phyloP scores from a whole-genome alignment of 2,329 filamentous ascomycete genomes.

The Dactylellina cionopaga region DNA sequence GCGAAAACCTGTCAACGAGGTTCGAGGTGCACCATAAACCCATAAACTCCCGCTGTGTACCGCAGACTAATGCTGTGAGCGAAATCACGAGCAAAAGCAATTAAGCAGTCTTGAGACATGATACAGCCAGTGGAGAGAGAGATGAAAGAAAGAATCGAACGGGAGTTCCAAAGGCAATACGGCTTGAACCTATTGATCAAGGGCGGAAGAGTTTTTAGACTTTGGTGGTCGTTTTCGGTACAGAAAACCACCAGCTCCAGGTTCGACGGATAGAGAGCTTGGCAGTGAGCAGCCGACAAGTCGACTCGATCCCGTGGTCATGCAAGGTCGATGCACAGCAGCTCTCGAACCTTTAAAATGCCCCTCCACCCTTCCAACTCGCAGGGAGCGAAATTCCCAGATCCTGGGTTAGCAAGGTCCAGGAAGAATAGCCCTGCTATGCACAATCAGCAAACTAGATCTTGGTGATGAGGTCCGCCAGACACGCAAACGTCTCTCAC shows the following conservation, averaged over 20 bases:
- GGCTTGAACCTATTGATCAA: slow-evolving; percentile 48
- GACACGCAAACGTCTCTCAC: slow-evolving; percentile 14
- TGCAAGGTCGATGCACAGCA: slow-evolving; percentile 46
- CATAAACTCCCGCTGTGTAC: slow-evolving; percentile 41
- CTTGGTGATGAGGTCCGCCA: slow-evolving; percentile 1
- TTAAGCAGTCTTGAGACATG: slow-evolving; percentile 41
- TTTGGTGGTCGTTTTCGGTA: slow-evolving; percentile 45
- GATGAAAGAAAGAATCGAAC: slow-evolving; percentile 15
- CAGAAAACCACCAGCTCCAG: slow-evolving; percentile 13
- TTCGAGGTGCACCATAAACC: slow-evolving; percentile 31
- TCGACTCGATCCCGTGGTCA: slow-evolving; percentile 47
- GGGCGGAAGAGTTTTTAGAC: slow-evolving; percentile 38
- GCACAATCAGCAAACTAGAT: slow-evolving; percentile 17
- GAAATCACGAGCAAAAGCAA: too few species aligned
- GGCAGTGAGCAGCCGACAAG: slow-evolving; percentile 28
- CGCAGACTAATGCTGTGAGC: slow-evolving; percentile 18
- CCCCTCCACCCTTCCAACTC: slow-evolving; percentile 24
- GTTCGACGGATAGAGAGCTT: slow-evolving; percentile 29
- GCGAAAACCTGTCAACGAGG: slow-evolving; percentile 48
- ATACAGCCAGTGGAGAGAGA: slow-evolving; percentile 31
- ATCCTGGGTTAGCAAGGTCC: slow-evolving; percentile 48
- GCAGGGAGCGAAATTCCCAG: slow-evolving; percentile 39
- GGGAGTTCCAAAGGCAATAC: slow-evolving; percentile 34
- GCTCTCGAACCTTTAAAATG: slow-evolving; percentile 45
- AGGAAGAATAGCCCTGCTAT: slow-evolving; percentile 38